Conservation (phyloP, 305 asterid species). For the Withania somnifera region DNA sequence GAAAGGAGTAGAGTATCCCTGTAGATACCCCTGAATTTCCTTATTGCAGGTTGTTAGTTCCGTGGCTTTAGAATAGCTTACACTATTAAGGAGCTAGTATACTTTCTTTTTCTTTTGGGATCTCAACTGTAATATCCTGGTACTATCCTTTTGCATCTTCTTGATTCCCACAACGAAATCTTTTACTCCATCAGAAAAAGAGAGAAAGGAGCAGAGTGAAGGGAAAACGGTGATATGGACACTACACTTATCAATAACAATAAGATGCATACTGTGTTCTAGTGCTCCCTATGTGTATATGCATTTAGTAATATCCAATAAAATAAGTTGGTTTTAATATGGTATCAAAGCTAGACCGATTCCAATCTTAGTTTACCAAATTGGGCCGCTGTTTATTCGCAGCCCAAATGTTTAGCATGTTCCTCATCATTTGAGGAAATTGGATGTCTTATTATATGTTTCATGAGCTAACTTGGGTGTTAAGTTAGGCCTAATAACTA, state of each 20-base stretch:
- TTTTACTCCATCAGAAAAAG: background rate
- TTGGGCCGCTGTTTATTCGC: background rate
- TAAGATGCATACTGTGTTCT: background rate
- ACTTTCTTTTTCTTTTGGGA: background rate
- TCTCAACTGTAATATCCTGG: background rate
- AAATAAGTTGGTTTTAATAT: background rate
- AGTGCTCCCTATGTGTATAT: background rate
- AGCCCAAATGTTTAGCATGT: background rate
- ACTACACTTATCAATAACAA: background rate
- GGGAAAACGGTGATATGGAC: background rate
- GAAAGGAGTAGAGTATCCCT: background rate
- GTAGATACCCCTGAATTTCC: background rate
- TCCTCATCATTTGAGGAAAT: background rate
- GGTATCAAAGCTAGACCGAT: background rate
- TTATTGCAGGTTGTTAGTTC: background rate
- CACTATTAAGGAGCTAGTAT: background rate
- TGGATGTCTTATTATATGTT: background rate
- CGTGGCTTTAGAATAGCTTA: background rate
- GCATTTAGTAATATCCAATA: background rate
- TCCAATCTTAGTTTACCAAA: background rate
- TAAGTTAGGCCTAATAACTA: background rate
- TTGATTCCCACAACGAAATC: background rate
- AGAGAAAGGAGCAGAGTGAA: background rate
- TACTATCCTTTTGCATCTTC: background rate
- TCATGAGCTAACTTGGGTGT: background rate